These are phyloP conservation scores for Sphaerosporella brunnea DNA, from an alignment of 495 filamentous ascomycete genomes.

Conservation along the genomic window DNA sequence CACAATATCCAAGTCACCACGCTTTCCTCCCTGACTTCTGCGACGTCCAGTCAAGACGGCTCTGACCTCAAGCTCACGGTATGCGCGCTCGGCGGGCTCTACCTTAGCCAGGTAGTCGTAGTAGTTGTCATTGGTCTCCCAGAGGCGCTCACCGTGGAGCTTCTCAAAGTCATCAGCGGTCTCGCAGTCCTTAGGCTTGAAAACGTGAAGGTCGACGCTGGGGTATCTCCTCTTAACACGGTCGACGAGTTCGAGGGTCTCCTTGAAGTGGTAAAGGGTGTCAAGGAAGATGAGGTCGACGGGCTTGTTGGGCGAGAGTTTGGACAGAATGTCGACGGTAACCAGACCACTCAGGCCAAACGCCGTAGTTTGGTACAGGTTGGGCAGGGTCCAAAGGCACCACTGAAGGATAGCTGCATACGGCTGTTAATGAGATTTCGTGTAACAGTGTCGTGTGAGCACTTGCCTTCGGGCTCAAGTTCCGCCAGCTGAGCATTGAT, in stretches of 20 bases:
- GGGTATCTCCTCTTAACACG: slow-evolving; percentile 60
- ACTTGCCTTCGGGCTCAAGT: slow-evolving; percentile 54
- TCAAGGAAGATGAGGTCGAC: slow-evolving; percentile 94
- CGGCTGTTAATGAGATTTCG: slow-evolving; percentile 19
- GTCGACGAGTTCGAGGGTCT: slow-evolving; percentile 71
- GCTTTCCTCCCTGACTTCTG: slow-evolving; percentile 81
- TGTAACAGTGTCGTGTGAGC: slow-evolving; percentile 9
- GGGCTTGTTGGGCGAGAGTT: slow-evolving; percentile 47
- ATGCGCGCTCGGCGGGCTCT: slow-evolving; percentile 85
- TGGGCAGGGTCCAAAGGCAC: slow-evolving; percentile 77
- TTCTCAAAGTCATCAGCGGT: slow-evolving; percentile 58
- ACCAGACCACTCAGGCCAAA: slow-evolving; percentile 89
- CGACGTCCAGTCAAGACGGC: slow-evolving; percentile 90
- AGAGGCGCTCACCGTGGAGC: slow-evolving; percentile 66
- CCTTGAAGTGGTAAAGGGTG: slow-evolving; percentile 85
- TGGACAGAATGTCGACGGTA: slow-evolving; percentile 87
- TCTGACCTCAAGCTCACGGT: slow-evolving; percentile 69
- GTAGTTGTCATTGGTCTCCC: slow-evolving; percentile 67
- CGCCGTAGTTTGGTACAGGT: slow-evolving; percentile 90
- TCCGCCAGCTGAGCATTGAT: slow-evolving; percentile 73
- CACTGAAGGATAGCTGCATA: slow-evolving; percentile 66
- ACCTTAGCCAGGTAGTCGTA: slow-evolving; percentile 98
- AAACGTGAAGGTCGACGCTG: slow-evolving; percentile 62
- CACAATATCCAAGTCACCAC: slow-evolving; percentile 71
- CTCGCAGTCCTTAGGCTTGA: slow-evolving; percentile 58